Evolutionary conservation across 768 basidiomycete species (phyloP).

Genomic region (Lactarius indigo): DNA sequence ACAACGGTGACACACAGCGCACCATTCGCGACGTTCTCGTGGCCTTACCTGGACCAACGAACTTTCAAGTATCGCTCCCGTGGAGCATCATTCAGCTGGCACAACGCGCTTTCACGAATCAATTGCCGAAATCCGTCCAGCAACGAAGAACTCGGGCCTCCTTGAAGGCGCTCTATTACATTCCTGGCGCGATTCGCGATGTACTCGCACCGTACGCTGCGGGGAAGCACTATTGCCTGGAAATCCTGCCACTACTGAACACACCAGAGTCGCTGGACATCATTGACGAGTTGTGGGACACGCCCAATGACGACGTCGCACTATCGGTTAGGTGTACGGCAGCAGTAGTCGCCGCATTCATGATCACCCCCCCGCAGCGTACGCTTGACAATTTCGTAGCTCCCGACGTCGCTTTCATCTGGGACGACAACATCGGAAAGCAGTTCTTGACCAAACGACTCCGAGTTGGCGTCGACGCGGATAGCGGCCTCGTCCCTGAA

Average conservation of each 20-base stretch:
- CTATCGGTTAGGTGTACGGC: neutral
- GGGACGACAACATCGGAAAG: no score
- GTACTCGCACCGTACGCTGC: neutral
- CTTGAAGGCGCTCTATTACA: neutral
- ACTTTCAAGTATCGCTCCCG: neutral
- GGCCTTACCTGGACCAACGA: neutral
- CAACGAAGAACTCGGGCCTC: neutral
- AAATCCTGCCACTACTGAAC: neutral
- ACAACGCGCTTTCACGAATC: neutral
- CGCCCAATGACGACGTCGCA: neutral
- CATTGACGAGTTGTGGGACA: neutral
- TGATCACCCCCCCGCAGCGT: no score
- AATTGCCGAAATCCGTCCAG: neutral
- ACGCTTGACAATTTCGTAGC: no score
- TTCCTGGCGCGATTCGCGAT: neutral
- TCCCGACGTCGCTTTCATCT: no score
- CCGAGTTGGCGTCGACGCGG: no score
- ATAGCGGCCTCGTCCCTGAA: no score
- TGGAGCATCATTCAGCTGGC: neutral
- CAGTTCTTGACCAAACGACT: no score
- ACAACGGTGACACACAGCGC: neutral
- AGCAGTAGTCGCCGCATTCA: no score
- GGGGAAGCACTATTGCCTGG: neutral
- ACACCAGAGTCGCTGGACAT: neutral
- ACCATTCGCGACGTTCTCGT: neutral